Evolutionary conservation across 2,329 filamentous ascomycete genomes (phyloP).

Genomic region (Trematosphaeria pertusa): DNA sequence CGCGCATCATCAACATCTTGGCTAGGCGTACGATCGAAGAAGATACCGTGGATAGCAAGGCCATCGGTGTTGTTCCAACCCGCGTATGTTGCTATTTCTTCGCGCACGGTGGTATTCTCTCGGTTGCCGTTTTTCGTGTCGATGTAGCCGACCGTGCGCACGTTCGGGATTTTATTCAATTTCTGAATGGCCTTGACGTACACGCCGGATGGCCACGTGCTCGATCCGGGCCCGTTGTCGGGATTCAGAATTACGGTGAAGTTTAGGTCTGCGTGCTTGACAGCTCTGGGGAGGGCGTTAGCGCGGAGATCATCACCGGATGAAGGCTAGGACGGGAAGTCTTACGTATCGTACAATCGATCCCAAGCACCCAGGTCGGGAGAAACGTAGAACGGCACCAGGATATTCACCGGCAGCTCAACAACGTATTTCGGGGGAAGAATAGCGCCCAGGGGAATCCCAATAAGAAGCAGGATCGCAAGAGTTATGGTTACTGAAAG

Average conservation of each 20-base stretch:
- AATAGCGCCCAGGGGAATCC: slow-evolving; percentile 27
- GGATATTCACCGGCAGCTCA: slow-evolving; percentile 40
- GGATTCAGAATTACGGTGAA: slow-evolving; percentile 61
- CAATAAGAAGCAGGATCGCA: slow-evolving; percentile 23
- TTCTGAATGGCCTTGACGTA: slow-evolving; percentile 52
- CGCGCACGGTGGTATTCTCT: slow-evolving; percentile 21
- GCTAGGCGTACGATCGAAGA: slow-evolving; percentile 58
- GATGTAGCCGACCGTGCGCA: slow-evolving; percentile 59
- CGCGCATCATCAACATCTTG: slow-evolving; percentile 12
- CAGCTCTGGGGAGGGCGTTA: slow-evolving; percentile 16
- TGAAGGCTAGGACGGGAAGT: slow-evolving; percentile 1
- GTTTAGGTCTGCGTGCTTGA: slow-evolving; percentile 46
- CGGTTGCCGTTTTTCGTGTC: slow-evolving; percentile 52
- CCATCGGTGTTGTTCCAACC: slow-evolving; percentile 52
- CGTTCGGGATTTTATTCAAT: slow-evolving; percentile 53
- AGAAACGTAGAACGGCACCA: slow-evolving; percentile 59
- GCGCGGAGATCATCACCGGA: not conserved
- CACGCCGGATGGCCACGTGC: slow-evolving; percentile 49
- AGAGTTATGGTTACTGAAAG: slow-evolving; percentile 29
- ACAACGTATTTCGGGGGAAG: slow-evolving; percentile 29
- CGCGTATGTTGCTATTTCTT: slow-evolving; percentile 57
- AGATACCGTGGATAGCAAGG: slow-evolving; percentile 54
- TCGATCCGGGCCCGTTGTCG: slow-evolving; percentile 52
- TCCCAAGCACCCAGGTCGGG: slow-evolving; percentile 52
- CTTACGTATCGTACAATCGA: slow-evolving; percentile 24